phyloP scores from a whole-genome alignment of 2,329 filamentous ascomycete genomes.

The Paracoccidioides brasiliensis region DNA sequence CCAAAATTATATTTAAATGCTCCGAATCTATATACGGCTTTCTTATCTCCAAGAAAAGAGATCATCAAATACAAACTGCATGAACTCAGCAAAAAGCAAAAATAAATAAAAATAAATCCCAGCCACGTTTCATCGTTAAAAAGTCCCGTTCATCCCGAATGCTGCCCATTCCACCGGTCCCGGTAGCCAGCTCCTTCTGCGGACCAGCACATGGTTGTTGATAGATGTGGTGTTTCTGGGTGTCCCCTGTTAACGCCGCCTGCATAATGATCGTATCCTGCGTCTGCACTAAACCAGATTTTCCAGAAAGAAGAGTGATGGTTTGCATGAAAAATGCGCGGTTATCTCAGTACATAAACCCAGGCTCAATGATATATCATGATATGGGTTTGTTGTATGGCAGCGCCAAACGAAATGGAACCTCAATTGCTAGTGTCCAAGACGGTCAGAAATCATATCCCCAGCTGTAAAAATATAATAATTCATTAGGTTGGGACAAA shows the following conservation, averaged over 20 bases:
- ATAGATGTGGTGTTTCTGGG: neutral
- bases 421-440: neutral
- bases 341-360: neutral
- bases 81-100: conserved; percentile 4
- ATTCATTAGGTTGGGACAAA: neutral
- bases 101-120: neutral
- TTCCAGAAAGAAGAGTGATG: neutral
- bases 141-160: conserved; percentile 2
- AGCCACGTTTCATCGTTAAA: conserved; percentile 2
- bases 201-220: neutral
- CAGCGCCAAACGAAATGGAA: neutral
- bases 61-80: neutral
- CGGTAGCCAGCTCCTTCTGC: conserved; percentile 2
- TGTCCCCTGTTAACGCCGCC: conserved; percentile 1
- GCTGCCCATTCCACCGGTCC: conserved; percentile 10
- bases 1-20: neutral
- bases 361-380: neutral
- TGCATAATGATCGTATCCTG: conserved; percentile 2
- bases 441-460: neutral
- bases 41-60: conserved; percentile 3
- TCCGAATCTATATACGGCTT: neutral
- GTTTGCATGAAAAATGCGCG: neutral
- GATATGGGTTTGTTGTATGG: neutral
- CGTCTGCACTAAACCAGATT: neutral
- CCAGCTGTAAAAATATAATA: neutral